Conservation (phyloP, 345 rosid species). For the Microcos paniculata region DNA sequence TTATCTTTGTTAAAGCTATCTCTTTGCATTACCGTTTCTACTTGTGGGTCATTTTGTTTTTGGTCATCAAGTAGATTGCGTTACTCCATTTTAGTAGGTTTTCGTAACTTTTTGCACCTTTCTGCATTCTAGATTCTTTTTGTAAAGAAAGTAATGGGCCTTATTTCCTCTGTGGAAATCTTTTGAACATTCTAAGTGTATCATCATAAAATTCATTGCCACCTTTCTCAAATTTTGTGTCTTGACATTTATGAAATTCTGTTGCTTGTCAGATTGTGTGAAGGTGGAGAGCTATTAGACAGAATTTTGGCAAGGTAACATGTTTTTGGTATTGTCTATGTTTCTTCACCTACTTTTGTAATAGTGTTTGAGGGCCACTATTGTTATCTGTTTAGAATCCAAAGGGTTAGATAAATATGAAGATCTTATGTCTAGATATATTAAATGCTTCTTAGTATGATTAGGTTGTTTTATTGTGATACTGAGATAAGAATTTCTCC, state of each 20-base stretch:
- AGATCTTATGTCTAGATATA: neutral
- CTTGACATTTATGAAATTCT: constrained; percentile 20
- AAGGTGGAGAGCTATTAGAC: constrained; percentile 86
- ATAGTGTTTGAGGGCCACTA: constrained; percentile 8
- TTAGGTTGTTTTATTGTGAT: neutral
- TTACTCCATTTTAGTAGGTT: neutral
- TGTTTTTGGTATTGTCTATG: neutral
- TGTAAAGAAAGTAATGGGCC: neutral
- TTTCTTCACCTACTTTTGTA: neutral
- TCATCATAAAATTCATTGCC: neutral
- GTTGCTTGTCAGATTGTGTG: constrained; percentile 59
- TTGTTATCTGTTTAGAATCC: neutral
- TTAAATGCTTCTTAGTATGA: neutral
- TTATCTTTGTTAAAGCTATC: constrained; percentile 5
- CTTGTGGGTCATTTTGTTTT: neutral
- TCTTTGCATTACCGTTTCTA: neutral
- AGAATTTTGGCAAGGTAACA: constrained; percentile 75
- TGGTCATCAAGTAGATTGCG: neutral
- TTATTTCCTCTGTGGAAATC: neutral
- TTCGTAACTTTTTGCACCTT: neutral
- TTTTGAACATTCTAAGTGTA: neutral
- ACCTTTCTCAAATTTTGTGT: neutral
- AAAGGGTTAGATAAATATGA: neutral
- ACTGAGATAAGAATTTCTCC: constrained; percentile 13
- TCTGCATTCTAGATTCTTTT: neutral